phyloP scores from a whole-genome alignment of 805 yeast species.

The Torulaspora microellipsoides region DNA sequence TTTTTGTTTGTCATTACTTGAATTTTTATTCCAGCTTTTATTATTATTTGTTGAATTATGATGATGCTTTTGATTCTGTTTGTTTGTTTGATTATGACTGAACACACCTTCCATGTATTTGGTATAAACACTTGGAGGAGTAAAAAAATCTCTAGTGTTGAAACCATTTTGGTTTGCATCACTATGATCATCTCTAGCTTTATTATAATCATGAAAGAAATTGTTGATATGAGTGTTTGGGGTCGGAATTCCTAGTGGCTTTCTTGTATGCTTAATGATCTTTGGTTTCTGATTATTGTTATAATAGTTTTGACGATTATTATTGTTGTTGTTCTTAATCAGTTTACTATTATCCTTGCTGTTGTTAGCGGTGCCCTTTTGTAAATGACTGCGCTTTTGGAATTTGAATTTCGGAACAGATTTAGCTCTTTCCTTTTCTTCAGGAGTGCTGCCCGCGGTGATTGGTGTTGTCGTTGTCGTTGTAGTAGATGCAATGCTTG shows the following conservation, averaged over 20 bases:
- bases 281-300: slow-evolving; percentile 27
- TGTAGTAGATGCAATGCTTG: neutral
- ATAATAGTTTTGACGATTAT: slow-evolving; percentile 10
- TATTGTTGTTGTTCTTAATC: slow-evolving; percentile 16
- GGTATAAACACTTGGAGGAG: slow-evolving; percentile 69
- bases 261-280: slow-evolving; percentile 39
- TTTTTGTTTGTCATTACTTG: slow-evolving; percentile 5
- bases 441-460: neutral
- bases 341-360: slow-evolving; percentile 4
- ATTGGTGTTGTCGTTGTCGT: neutral
- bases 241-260: slow-evolving; percentile 64
- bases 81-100: slow-evolving; percentile 36
- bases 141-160: slow-evolving; percentile 68
- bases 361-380: slow-evolving; percentile 4
- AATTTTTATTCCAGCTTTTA: slow-evolving; percentile 1
- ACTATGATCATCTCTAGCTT: slow-evolving; percentile 15
- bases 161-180: slow-evolving; percentile 30
- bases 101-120: slow-evolving; percentile 65
- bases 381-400: slow-evolving; percentile 26
- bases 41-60: slow-evolving; percentile 4
- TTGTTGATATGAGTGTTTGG: slow-evolving; percentile 43
- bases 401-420: slow-evolving; percentile 32
- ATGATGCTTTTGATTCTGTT: slow-evolving; percentile 26
- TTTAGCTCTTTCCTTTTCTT: slow-evolving; percentile 22
- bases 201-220: slow-evolving; percentile 37